Evolutionary conservation across 768 basidiomycete genomes (phyloP), one percentile per base, ranked within the genome.

Genomic region (Paxillus rubicundulus): DNA sequence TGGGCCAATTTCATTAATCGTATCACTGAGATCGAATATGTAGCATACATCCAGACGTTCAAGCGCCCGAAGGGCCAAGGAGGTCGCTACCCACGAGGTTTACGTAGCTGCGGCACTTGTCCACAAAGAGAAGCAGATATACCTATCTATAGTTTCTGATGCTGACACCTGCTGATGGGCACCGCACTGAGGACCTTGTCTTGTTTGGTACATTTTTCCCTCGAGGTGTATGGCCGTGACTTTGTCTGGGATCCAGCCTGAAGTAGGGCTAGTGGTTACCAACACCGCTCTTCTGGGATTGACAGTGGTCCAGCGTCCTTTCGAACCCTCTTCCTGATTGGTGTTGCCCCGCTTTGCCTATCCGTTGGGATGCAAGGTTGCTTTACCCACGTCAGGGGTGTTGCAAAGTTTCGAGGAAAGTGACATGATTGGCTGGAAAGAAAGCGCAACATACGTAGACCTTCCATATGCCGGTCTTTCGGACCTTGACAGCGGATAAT

Each of bases 91-190:
- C 49, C 53, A 57, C 45, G 53, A 34, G 37, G 49, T 21, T 56
- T 52, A 56, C 55, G 55, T 50, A 48, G 55, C 30, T 32, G 54
- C 49, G 49, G 45, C n/a, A 47, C 18, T 18, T 24, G 20, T 9
- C 12, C 28, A 5, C 28, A 45, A 34, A 45, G 46, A 18, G 33
- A 36, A 48, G 14, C 30, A 48, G 39, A 40, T 33, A 17, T 20
- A 33, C 43, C 46, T 52, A 52, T 52, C 32, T 56, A 44, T 44
- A 52, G 47, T 39, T 47, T 10, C 21, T 24, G 47, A 49, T 41
- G 34, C n/a, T 45, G 54, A 47, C 50, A 43, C 36, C 46, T 37
- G 41, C 27, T 45, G 20, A 45, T 37, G 36, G 30, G 34, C 24
- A 6, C 5, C 24, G 5, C 24, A 24, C 24, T 33, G 16, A 10